Percentiles rank a stretch among this genome's conserved stretches.
Evolutionary conservation across 306 rosid genomes (phyloP).

Genomic region (Cicer bijugum): DNA sequence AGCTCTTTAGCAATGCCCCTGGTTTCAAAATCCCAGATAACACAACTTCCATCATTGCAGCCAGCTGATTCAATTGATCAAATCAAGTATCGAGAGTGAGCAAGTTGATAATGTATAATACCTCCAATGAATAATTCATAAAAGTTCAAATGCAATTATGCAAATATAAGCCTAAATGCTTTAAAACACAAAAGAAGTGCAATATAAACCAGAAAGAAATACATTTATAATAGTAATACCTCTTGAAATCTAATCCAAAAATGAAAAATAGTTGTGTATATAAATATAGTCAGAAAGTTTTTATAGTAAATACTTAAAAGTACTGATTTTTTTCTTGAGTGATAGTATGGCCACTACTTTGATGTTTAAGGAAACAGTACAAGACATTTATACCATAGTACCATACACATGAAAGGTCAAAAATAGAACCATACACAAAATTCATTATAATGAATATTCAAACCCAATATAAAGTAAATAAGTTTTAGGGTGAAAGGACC

Average conservation of each 20-base stretch:
- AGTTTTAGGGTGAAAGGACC: neutral
- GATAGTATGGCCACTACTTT: neutral
- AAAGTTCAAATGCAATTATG: slow-evolving; percentile 15
- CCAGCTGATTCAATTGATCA: slow-evolving; percentile 71
- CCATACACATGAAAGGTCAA: neutral
- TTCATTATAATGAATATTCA: neutral
- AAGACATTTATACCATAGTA: neutral
- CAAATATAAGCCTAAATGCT: slow-evolving; percentile 20
- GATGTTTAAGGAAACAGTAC: neutral
- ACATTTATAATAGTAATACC: neutral
- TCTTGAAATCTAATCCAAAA: neutral
- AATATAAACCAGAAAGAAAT: slow-evolving; percentile 18
- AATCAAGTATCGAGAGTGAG: slow-evolving; percentile 43
- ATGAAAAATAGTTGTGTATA: neutral
- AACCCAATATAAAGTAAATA: neutral
- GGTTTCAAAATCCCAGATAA: slow-evolving; percentile 95
- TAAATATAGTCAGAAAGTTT: neutral
- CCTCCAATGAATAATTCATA: slow-evolving; percentile 27
- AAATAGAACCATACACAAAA: neutral
- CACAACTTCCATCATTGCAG: slow-evolving; percentile 90
- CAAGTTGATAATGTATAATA: slow-evolving; percentile 18
- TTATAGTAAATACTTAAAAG: neutral
- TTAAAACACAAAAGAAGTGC: neutral
- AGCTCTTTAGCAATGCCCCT: slow-evolving; percentile 95
- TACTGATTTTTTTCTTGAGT: neutral